Base-by-base conservation (phyloP, 495 filamentous ascomycete species). In the Pseudomonodictys pantanalensis region DNA sequence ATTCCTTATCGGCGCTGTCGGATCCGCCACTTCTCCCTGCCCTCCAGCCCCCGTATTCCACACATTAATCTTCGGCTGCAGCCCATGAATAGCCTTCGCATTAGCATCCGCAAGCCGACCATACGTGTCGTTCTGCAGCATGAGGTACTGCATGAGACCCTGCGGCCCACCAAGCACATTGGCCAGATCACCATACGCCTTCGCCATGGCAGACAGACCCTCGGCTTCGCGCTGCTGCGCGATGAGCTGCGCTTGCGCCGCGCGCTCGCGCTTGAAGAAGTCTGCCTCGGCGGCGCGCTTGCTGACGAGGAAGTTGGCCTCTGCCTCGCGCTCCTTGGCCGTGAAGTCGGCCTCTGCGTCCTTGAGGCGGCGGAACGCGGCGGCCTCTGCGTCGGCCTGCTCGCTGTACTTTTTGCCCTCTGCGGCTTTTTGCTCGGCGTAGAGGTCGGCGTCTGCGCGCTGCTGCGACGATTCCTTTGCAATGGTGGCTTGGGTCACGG, bases 31-130 rank as follows among this genome's bases (percentile, higher is more conserved):
- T 12, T 66, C 69, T 25, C 67, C 69, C 30, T 65, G 57, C 33
- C 72, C 62, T 66, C 72, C 73, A 18, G 29, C 69, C 20, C 86
- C 88, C 29, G 89, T 92, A 71, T 91, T 92, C 89, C 89, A 93
- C 9, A 90, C 80, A 46, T 83, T 90, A 73, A 93, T 93, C 83
- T 92, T 93, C 52, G 89, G 89, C 66, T 89, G 81, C 63, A 93
- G 74, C 46, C 89, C 89, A 42, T 84, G 76, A 71, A 93, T 81
- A 22, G 88, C 89, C 35, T 76, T 64, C 22, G 86, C 89, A 64
- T 88, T 88, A 41, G 83, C 83, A 61, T 84, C 81, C 52, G 85
- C 85, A 42, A 88, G 78, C 61, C 82, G 74, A 47, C 81, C 76
- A 61, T 86, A 87, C 1, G 81, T 81, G 62, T 80, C 80, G 68